Conservation (phyloP, 202 grass and related monocot species). For the Saccharum hybrid region DNA sequence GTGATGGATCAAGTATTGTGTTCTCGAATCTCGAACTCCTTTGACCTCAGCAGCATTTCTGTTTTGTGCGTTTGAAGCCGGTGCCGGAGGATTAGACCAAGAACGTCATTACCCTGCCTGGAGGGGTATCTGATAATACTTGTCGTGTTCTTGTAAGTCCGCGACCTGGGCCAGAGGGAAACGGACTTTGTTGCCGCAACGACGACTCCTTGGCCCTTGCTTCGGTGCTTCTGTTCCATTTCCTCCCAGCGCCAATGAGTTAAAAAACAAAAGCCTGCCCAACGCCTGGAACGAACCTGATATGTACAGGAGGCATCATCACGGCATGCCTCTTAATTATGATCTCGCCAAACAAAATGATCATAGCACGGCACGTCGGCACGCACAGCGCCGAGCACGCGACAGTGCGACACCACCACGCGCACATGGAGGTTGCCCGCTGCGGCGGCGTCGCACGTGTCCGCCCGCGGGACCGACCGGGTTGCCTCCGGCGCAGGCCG, state of each 20-base stretch:
- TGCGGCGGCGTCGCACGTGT: too few relatives aligned
- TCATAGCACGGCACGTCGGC: not conserved
- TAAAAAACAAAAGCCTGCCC: not conserved
- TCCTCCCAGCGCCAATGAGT: not conserved
- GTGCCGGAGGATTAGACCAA: constrained; percentile 7
- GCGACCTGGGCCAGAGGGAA: constrained; percentile 31
- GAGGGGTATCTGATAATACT: not conserved
- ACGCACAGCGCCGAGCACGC: not conserved
- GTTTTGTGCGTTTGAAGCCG: not conserved
- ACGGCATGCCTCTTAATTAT: too few relatives aligned
- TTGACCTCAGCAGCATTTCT: not conserved
- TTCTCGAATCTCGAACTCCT: not conserved
- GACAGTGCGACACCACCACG: not conserved
- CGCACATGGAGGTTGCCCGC: too few relatives aligned
- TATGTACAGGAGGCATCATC: not conserved
- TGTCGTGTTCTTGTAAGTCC: too few relatives aligned
- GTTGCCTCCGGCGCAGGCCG: constrained; percentile 23
- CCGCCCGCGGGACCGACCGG: not conserved
- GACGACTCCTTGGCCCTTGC: not conserved
- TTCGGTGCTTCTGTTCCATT: not conserved
- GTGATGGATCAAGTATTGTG: not conserved
- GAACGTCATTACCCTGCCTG: not conserved
- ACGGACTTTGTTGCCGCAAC: not conserved
- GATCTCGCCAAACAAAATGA: not conserved
- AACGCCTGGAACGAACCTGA: not conserved